Base-by-base conservation (phyloP, 2,329 filamentous ascomycete genomes). In the Xylariaceae sp. region DNA sequence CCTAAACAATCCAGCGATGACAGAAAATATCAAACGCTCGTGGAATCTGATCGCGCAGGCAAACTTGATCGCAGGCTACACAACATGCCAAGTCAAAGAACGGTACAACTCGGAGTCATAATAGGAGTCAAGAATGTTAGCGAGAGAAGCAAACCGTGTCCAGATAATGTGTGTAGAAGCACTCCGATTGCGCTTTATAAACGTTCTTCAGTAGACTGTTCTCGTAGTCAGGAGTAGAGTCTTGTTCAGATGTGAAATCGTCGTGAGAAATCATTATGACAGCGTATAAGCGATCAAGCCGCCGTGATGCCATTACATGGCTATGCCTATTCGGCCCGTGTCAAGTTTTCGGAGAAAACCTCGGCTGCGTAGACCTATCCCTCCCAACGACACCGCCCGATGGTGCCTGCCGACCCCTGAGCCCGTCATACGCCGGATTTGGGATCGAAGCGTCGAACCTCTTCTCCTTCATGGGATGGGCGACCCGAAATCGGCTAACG, bases 381-480 rank as follows among this genome's bases (percentile, higher is more conserved):
- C 37, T 42, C 13, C 37, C 37, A 5, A 13, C 37, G 9, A 13
- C 37, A 42, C 37, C 37, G 9, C 37, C 37, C 6, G 7, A 52
- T 56, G 37, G 37, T 3, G 58, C 51, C 7, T 65, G 67, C 8
- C 52, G 44, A 1, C 42, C 65, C 34, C 64, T 80, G 58, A 70
- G 74, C 65, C 73, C 75, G 7, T 77, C 76, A 1, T 80, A 76
- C 64, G 78, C 77, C 8, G 78, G 78, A 58, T 79, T 81, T 60
- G 78, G 79, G 50, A 80, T 81, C 62, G 79, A 82, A 70, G 75
- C 79, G 30, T 80, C 78, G 17, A 80, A 81, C 61, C 72, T 82
- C 6, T 81, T 78, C 69, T 78, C 78, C 54, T 82, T 79, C 67
- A 79, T 77, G 10, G 79, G 79, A 57, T 67, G 67, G 39, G 72